Base-by-base conservation (phyloP, 495 filamentous ascomycete genomes). In the Collariella sp. region DNA sequence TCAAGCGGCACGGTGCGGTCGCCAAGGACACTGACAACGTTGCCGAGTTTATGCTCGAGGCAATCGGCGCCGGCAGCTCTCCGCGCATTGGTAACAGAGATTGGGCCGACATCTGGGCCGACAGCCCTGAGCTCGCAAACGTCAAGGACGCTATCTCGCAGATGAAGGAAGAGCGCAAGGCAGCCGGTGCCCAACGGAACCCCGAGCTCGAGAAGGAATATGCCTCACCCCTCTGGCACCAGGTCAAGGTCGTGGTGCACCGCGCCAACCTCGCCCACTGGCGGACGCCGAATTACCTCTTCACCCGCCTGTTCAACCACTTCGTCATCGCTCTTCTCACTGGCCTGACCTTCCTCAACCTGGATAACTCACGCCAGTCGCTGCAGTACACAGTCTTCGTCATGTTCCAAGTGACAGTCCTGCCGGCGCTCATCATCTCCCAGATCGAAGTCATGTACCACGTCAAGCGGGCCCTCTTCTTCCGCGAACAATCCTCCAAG, bases 21-120 rank as follows among this genome's bases (percentile, higher is more conserved):
- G 66, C 70, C 12, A 63, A 67, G 19, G 68, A 74, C 5, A 76
- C 80, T n/a, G 81, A 83, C 20, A 89, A 91, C 62, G 83, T 87
- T 3, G 89, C 88, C 2, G 89, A 94, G 67, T 91, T 81, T 73
- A 91, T 94, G 84, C 78, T 95, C 7, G 89, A 95, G 58, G 85
- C 84, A 1, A 85, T 95, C 24, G 89, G 90, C 33, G 88, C 88
- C 39, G 88, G 87, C 20, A 79, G 81, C 56, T 71, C 80, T n/a
- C 77, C 85, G 15, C 78, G 87, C 3, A 79, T 88, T 39, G 86
- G 87, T 20, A 78, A 84, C 62, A 73, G 78, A 23, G 87, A 91
- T 64, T 91, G 89, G 88, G 85, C 76, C 16, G 87, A 91, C 49
- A 80, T 91, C 39, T 94, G 85, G 85, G 71, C 67, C 18, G 82